Percentiles rank a stretch among this genome's conserved stretches.
These are phyloP conservation scores for Xanthoceras sorbifolium DNA, from an alignment of 345 rosid genomes.

Conservation along the genomic window DNA sequence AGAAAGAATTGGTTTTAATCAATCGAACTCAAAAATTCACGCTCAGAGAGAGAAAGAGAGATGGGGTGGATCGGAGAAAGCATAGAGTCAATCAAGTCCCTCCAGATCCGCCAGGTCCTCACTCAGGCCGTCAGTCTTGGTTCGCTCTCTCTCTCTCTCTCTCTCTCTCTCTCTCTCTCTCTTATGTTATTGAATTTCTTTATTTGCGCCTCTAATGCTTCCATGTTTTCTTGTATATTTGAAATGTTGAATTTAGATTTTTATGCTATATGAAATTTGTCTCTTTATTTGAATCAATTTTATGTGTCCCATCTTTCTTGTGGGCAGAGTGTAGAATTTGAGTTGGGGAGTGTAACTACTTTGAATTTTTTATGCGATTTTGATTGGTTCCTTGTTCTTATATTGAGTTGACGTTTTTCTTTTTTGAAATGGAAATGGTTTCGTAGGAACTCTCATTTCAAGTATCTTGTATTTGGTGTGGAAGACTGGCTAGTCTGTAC, in stretches of 20 bases:
- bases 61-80: constrained; percentile 88
- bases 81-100: constrained; percentile 70
- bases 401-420: not conserved
- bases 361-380: not conserved
- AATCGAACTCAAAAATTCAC: not conserved
- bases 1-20: not conserved
- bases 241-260: not conserved
- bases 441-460: not conserved
- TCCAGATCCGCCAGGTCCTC: constrained; percentile 87
- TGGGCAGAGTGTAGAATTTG: not conserved
- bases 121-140: constrained; percentile 83
- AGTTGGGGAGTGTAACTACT: not conserved
- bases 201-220: not conserved
- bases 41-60: not conserved
- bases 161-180: not conserved
- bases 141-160: constrained; percentile 39
- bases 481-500: not conserved
- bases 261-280: not conserved
- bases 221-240: not conserved
- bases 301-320: not conserved
- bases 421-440: not conserved
- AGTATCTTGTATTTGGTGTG: not conserved
- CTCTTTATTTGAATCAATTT: not conserved
- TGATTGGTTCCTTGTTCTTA: not conserved
- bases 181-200: too few species aligned